Evolutionary conservation across 1,139 yeast species (phyloP).

Genomic region (Tardiomyces digboiensis): DNA sequence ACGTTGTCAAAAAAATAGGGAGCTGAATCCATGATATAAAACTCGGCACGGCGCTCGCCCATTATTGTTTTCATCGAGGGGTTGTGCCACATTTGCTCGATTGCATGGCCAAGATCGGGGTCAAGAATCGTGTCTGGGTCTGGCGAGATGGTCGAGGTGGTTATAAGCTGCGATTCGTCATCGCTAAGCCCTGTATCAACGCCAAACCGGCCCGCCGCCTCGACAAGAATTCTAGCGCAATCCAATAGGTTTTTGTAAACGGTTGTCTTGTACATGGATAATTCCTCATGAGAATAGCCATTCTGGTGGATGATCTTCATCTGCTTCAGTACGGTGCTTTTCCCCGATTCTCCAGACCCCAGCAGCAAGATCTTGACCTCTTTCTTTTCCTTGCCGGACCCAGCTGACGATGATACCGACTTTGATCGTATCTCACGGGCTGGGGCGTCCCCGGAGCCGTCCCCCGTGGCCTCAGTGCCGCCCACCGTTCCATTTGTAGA

Average conservation of each 20-base stretch:
- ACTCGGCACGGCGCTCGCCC: constrained; percentile 55
- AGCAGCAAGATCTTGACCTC: constrained; percentile 53
- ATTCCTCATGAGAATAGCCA: constrained; percentile 55
- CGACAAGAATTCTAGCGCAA: constrained; percentile 49
- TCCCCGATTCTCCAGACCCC: constrained; percentile 73
- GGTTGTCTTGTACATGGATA: constrained; percentile 54
- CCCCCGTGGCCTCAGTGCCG: background rate
- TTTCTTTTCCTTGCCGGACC: constrained; percentile 7
- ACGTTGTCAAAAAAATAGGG: constrained; percentile 66
- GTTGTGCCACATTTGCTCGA: constrained; percentile 40
- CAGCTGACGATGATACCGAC: background rate
- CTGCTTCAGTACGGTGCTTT: constrained; percentile 66
- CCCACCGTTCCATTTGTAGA: background rate
- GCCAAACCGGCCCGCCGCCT: constrained; percentile 35
- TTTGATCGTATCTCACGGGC: background rate
- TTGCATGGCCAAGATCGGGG: constrained; percentile 17
- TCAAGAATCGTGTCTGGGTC: constrained; percentile 23
- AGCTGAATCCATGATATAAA: constrained; percentile 84
- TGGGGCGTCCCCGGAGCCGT: background rate
- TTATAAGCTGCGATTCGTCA: constrained; percentile 15
- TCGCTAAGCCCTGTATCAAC: constrained; percentile 8
- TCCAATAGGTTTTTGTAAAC: constrained; percentile 58
- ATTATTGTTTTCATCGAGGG: constrained; percentile 51
- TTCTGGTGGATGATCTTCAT: constrained; percentile 67
- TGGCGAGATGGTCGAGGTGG: constrained; percentile 18